Evolutionary conservation across 768 basidiomycete genomes (phyloP).

Genomic region (Lentinula aciculospora): DNA sequence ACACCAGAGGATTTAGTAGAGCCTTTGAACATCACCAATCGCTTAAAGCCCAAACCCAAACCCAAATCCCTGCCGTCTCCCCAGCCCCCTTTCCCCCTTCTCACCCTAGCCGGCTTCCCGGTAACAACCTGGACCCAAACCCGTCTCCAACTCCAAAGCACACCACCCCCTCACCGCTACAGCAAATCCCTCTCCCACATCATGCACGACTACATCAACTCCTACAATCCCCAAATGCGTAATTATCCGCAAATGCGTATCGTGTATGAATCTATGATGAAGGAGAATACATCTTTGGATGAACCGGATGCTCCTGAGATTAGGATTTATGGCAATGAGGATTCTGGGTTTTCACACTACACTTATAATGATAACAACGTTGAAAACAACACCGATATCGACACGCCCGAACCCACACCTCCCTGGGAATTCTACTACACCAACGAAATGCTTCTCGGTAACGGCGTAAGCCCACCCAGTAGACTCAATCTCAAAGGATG

Average conservation of each 20-base stretch:
- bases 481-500: constrained; percentile 57
- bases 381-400: no score
- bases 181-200: background rate
- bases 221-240: constrained; percentile 33
- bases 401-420: constrained; percentile 49
- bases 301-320: constrained; percentile 71
- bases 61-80: background rate
- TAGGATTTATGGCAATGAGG: constrained; percentile 60
- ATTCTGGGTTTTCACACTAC: constrained; percentile 46
- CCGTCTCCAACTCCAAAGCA: background rate
- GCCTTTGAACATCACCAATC: no score
- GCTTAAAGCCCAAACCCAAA: no score
- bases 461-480: constrained; percentile 65
- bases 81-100: background rate
- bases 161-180: background rate
- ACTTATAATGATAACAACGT: no score
- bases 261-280: constrained; percentile 63
- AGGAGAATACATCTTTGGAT: constrained; percentile 55
- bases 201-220: constrained; percentile 64
- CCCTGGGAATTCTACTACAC: constrained; percentile 87
- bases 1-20: no score
- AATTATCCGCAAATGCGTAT: constrained; percentile 36
- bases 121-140: background rate
- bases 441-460: constrained; percentile 72
- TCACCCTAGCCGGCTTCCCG: background rate